Evolutionary conservation across 1,284 basidiomycete genomes (phyloP).

Genomic region (Blastosporella zonata): DNA sequence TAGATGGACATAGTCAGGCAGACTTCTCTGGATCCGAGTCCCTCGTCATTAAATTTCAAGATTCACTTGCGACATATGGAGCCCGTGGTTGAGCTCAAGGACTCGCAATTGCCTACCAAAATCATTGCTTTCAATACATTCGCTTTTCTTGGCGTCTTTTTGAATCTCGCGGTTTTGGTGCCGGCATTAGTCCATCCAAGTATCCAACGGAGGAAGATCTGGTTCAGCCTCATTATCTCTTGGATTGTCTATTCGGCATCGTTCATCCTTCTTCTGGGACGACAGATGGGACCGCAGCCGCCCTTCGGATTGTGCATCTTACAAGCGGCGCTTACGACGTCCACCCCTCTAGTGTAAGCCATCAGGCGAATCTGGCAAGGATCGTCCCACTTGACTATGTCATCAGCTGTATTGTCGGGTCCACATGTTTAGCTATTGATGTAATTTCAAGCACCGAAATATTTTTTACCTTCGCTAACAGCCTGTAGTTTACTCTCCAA

Average conservation of each 20-base stretch:
- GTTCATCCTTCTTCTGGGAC: slow-evolving; percentile 2
- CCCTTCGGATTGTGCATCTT: slow-evolving; percentile 46
- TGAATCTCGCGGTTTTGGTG: background rate
- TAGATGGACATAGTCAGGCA: too few species aligned
- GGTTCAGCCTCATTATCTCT: slow-evolving; percentile 5
- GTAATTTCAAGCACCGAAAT: background rate
- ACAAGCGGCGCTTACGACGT: slow-evolving; percentile 77
- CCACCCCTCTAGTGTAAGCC: background rate
- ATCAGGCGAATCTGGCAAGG: background rate
- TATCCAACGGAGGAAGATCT: slow-evolving; percentile 2
- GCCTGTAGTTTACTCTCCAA: background rate
- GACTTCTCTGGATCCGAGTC: too few species aligned
- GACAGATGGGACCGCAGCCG: slow-evolving; percentile 18
- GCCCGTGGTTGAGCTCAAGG: background rate
- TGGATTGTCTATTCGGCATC: slow-evolving; percentile 6
- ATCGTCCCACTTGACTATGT: too few species aligned
- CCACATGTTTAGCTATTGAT: slow-evolving; percentile 3
- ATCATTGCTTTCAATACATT: background rate
- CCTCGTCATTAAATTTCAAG: too few species aligned
- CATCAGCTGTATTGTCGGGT: slow-evolving; percentile 1
- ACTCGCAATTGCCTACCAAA: background rate
- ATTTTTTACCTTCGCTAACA: background rate
- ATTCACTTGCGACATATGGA: too few species aligned
- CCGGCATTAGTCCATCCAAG: slow-evolving; percentile 1
- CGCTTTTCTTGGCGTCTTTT: slow-evolving; percentile 4